Conservation (phyloP, 345 rosid species). For the sweet orange (Citrus sinensis) region DNA sequence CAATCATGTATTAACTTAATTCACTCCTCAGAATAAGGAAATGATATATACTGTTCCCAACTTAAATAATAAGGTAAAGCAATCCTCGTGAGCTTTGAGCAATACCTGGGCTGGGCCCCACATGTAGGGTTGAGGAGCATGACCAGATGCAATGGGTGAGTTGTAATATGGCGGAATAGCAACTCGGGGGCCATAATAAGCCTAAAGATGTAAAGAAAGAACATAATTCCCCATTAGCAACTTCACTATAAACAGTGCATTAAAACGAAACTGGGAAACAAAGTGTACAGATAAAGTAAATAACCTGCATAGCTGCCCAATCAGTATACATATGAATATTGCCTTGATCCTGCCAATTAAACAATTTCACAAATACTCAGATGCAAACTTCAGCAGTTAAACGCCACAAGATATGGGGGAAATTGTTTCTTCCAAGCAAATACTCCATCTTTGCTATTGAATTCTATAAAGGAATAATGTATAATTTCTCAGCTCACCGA, state of each 20-base stretch:
- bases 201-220: slow-evolving; percentile 38
- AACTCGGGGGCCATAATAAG: slow-evolving; percentile 84
- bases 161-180: slow-evolving; percentile 73
- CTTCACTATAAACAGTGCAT: background rate
- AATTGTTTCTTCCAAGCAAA: background rate
- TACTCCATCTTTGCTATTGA: background rate
- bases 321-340: slow-evolving; percentile 76
- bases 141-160: slow-evolving; percentile 78
- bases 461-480: background rate
- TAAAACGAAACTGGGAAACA: background rate
- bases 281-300: slow-evolving; percentile 18
- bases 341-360: slow-evolving; percentile 63
- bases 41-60: background rate
- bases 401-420: no score
- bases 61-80: background rate
- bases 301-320: slow-evolving; percentile 94
- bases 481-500: slow-evolving; percentile 38
- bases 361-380: slow-evolving; percentile 28
- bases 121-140: slow-evolving; percentile 78
- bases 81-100: background rate
- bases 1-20: background rate
- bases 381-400: background rate
- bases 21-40: background rate
- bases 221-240: slow-evolving; percentile 12
- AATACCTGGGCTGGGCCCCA: slow-evolving; percentile 92